Conservation (phyloP, 2,329 filamentous ascomycete species). For the Colletotrichum horii region DNA sequence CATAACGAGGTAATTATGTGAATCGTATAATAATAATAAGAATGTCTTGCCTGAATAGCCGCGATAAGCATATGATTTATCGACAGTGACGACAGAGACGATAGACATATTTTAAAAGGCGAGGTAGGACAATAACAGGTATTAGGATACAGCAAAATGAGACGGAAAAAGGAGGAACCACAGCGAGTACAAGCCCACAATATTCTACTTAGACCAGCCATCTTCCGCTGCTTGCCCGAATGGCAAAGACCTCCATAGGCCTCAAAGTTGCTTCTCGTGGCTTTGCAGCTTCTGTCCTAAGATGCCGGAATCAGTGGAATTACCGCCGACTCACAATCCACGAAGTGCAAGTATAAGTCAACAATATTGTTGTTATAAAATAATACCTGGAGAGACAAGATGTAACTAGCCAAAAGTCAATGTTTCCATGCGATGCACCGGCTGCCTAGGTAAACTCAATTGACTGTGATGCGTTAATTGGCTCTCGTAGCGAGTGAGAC, state of each 20-base stretch:
- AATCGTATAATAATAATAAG: neutral
- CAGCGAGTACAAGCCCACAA: fast-evolving
- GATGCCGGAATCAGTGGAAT: neutral
- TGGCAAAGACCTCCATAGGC: neutral
- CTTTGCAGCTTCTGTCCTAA: neutral
- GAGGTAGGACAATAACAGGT: fast-evolving
- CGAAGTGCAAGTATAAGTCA: fast-evolving
- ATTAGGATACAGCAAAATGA: fast-evolving
- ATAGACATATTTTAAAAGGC: fast-evolving
- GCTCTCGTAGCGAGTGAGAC: neutral
- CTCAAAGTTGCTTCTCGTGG: no score
- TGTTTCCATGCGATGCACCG: neutral
- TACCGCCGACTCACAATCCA: no score
- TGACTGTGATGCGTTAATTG: neutral
- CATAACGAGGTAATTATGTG: fast-evolving
- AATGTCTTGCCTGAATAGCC: neutral
- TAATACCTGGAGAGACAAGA: fast-evolving
- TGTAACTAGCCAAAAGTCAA: neutral
- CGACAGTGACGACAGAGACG: fast-evolving
- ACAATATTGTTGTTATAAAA: neutral
- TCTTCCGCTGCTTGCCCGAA: fast-evolving
- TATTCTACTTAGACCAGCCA: no score
- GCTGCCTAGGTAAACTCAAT: neutral
- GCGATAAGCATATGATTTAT: fast-evolving
- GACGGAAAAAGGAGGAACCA: neutral